phyloP scores from a whole-genome alignment of 805 yeast genomes.

The Clavispora phyllophila region DNA sequence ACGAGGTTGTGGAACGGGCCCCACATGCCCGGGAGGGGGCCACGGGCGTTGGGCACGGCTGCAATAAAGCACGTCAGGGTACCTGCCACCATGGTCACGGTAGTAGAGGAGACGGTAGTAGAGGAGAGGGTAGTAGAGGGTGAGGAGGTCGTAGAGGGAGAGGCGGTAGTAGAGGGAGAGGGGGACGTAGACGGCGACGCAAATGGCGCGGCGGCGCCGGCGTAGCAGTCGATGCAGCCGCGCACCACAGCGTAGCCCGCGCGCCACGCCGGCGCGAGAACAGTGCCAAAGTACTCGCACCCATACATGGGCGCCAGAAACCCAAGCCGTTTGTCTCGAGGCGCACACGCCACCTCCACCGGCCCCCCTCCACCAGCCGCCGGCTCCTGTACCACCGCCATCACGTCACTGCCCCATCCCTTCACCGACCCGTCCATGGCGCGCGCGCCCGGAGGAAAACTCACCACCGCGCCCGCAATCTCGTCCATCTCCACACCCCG shows the following conservation, averaged over 20 bases:
- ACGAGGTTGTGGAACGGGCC: slow-evolving; percentile 49
- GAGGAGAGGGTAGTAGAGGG: too few relatives aligned
- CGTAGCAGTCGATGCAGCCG: slow-evolving; percentile 59
- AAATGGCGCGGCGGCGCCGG: slow-evolving; percentile 24
- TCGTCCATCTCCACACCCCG: slow-evolving; percentile 7
- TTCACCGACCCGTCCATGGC: slow-evolving; percentile 56
- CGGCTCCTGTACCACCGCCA: too few relatives aligned
- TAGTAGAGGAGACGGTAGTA: too few relatives aligned
- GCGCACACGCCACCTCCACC: slow-evolving; percentile 7
- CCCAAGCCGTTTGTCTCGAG: too few relatives aligned
- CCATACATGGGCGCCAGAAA: too few relatives aligned
- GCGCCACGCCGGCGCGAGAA: not conserved
- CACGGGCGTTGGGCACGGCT: slow-evolving; percentile 1
- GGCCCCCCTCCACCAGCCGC: too few relatives aligned
- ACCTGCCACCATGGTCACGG: slow-evolving; percentile 59
- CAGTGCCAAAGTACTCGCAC: slow-evolving; percentile 17
- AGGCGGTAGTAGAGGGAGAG: slow-evolving; percentile 23
- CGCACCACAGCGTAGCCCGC: slow-evolving; percentile 20
- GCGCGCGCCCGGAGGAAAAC: slow-evolving; percentile 9
- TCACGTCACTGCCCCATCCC: slow-evolving; percentile 42
- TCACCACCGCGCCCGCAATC: not conserved
- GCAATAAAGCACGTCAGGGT: slow-evolving; percentile 54
- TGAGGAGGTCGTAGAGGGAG: too few relatives aligned
- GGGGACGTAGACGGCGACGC: not conserved
- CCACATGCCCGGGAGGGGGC: slow-evolving; percentile 46